Evolutionary conservation across 148 eudicot genomes (phyloP).

Genomic region (Rhododendron williamsianum): DNA sequence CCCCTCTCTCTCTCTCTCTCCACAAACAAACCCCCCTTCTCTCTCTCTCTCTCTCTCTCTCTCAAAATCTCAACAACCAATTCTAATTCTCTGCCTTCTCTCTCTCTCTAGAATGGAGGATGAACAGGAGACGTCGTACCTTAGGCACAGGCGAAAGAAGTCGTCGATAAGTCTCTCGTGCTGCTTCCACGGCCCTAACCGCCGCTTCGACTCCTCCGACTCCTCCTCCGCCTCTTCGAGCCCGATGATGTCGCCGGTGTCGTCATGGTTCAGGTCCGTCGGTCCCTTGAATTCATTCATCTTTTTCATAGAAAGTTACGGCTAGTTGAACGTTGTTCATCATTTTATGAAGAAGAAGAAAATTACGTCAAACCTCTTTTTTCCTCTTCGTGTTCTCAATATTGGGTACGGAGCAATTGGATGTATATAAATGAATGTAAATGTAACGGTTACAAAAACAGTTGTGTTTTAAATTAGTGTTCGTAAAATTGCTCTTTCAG

Average conservation of each 20-base stretch:
- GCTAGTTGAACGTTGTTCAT: neutral
- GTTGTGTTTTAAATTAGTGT: neutral
- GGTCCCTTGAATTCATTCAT: neutral
- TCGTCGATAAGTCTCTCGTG: slow-evolving; percentile 17
- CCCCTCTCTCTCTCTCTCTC: neutral
- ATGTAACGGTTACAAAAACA: neutral
- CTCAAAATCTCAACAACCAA: neutral
- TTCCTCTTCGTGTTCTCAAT: neutral
- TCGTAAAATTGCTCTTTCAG: no score
- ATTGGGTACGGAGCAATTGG: neutral
- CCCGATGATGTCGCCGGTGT: neutral
- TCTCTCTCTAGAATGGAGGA: slow-evolving; percentile 16
- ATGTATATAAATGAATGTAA: no score
- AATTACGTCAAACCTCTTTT: neutral
- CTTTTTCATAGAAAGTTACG: neutral
- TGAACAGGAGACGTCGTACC: slow-evolving; percentile 7
- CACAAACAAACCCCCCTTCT: neutral
- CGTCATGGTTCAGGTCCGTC: slow-evolving; percentile 24
- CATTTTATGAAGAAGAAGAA: no score
- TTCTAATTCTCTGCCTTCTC: neutral
- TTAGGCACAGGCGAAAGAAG: slow-evolving; percentile 19
- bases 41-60: neutral
- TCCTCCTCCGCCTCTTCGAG: neutral
- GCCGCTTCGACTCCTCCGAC: neutral
- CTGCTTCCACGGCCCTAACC: slow-evolving; percentile 12